Evolutionary conservation across 2,329 filamentous ascomycete species (phyloP).

Genomic region (Clarireedia monteithiana): DNA sequence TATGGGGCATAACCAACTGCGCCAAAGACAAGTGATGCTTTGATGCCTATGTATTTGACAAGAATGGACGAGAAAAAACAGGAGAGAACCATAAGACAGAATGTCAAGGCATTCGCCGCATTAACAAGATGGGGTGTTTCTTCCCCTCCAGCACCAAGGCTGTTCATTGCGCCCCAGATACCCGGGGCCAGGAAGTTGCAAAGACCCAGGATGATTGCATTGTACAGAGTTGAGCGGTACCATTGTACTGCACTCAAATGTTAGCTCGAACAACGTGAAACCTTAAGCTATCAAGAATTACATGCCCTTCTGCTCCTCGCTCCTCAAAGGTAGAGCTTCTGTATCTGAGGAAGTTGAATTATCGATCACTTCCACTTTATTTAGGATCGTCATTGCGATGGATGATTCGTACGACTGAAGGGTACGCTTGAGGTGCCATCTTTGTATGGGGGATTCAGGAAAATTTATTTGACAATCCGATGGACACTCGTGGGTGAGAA

Average conservation of each 20-base stretch:
- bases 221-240: slow-evolving; percentile 66
- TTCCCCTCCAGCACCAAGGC: slow-evolving; percentile 60
- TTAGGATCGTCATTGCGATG: not conserved
- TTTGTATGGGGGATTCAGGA: no score
- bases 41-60: slow-evolving; percentile 62
- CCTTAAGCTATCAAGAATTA: not conserved
- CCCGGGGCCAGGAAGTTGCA: slow-evolving; percentile 65
- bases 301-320: slow-evolving; percentile 14
- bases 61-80: slow-evolving; percentile 58
- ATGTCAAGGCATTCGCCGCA: slow-evolving; percentile 62
- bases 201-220: slow-evolving; percentile 62
- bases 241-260: slow-evolving; percentile 38
- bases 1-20: slow-evolving; percentile 66
- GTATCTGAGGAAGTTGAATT: slow-evolving; percentile 13
- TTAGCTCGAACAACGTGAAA: not conserved
- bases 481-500: not conserved
- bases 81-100: slow-evolving; percentile 65
- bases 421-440: not conserved
- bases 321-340: slow-evolving; percentile 13
- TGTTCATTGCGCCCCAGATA: slow-evolving; percentile 69
- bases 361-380: slow-evolving; percentile 8
- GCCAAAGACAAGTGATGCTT: slow-evolving; percentile 62
- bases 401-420: not conserved
- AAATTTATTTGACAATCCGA: no score
- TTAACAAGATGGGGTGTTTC: slow-evolving; percentile 57